phyloP scores from a whole-genome alignment of 2,329 filamentous ascomycete genomes.

The Colletotrichum kahawae region DNA sequence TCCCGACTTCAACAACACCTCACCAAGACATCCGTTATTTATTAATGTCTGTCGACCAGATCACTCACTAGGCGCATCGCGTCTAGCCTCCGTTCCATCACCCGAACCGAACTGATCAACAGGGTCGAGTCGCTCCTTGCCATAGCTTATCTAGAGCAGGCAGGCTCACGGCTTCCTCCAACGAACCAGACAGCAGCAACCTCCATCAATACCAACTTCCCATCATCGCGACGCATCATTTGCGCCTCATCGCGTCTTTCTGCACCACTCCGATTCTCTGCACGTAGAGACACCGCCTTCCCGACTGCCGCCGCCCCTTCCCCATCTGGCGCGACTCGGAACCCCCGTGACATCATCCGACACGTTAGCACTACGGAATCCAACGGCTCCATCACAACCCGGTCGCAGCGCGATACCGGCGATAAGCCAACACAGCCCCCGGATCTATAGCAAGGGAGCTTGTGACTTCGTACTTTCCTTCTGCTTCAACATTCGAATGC shows the following conservation, averaged over 20 bases:
- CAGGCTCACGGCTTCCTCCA: slow-evolving; percentile 8
- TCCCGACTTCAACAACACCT: background rate
- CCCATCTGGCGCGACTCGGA: slow-evolving; percentile 16
- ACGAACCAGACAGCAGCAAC: slow-evolving; percentile 11
- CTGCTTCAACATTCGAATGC: background rate
- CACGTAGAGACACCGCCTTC: slow-evolving; percentile 10
- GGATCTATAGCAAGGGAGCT: background rate
- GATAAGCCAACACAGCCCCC: slow-evolving; percentile 9
- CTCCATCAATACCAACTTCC: background rate
- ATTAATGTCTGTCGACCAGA: slow-evolving; percentile 23
- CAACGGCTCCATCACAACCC: slow-evolving; percentile 15
- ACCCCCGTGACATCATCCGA: slow-evolving; percentile 22
- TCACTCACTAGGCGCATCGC: slow-evolving; percentile 23
- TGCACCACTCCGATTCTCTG: background rate
- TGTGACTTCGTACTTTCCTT: background rate
- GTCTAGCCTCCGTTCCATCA: slow-evolving; percentile 22
- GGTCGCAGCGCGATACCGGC: slow-evolving; percentile 15
- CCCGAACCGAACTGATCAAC: slow-evolving; percentile 18
- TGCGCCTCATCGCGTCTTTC: background rate
- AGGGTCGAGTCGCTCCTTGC: slow-evolving; percentile 19
- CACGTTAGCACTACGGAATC: slow-evolving; percentile 11
- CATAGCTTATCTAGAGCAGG: slow-evolving; percentile 2
- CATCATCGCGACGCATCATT: background rate
- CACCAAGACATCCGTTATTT: background rate
- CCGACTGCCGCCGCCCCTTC: background rate